Conservation (phyloP, 73 alveolate genomes). For the Blepharisma stoltei region DNA sequence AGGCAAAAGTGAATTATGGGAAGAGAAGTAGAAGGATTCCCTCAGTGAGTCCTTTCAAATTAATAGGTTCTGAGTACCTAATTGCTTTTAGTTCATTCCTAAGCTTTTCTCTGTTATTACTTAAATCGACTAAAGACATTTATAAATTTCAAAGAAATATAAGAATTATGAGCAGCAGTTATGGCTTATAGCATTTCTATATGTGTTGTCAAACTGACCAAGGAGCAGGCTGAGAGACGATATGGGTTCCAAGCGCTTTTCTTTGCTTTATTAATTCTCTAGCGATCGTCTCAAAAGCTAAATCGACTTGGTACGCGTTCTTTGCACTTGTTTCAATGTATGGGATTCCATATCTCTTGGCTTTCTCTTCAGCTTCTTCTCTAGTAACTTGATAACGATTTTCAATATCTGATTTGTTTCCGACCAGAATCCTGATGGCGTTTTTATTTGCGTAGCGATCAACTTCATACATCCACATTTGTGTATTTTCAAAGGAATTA, state of each 20-base stretch:
- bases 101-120: conserved; percentile 37
- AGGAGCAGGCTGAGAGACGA: no score
- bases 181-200: no score
- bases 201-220: no score
- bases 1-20: conserved; percentile 56
- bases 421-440: conserved; percentile 37
- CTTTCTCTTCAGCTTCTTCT: conserved; percentile 36
- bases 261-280: no score
- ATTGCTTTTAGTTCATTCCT: conserved; percentile 45
- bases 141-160: neutral
- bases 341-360: neutral
- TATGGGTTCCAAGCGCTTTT: no score
- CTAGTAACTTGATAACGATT: conserved; percentile 35
- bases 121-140: conserved; percentile 40
- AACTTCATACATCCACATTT: no score
- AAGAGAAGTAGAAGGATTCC: conserved; percentile 47
- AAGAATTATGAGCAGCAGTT: no score
- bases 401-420: conserved; percentile 50
- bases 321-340: conserved; percentile 20
- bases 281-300: no score
- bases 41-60: conserved; percentile 29
- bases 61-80: conserved; percentile 33
- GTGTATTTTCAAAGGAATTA: no score
- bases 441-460: conserved; percentile 42
- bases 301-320: no score